Conservation (phyloP, 495 filamentous ascomycete genomes). For the Annulohypoxylon maeteangense region DNA sequence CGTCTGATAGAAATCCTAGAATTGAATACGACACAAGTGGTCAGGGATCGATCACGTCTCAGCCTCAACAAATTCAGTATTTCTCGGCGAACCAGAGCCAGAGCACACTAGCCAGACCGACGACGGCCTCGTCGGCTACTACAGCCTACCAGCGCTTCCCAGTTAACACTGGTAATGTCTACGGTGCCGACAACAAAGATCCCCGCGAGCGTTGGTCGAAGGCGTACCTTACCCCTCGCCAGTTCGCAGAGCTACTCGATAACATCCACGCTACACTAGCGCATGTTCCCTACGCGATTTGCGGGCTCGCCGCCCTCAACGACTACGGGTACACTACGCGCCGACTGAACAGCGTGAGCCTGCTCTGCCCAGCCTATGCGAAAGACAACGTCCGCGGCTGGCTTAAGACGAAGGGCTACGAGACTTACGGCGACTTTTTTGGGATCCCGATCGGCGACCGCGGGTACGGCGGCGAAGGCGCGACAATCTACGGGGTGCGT, state of each 20-base stretch:
- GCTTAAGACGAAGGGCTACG: slow-evolving; percentile 41
- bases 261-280: slow-evolving; percentile 44
- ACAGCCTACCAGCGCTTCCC: neutral
- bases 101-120: neutral
- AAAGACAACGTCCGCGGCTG: slow-evolving; percentile 46
- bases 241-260: slow-evolving; percentile 47
- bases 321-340: slow-evolving; percentile 49
- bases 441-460: slow-evolving; percentile 30
- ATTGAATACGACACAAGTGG: slow-evolving; percentile 4
- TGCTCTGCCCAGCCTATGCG: slow-evolving; percentile 48
- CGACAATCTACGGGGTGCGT: slow-evolving; percentile 26
- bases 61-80: neutral
- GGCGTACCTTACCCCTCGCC: neutral
- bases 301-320: slow-evolving; percentile 50
- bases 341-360: slow-evolving; percentile 35
- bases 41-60: no score
- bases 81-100: neutral
- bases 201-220: slow-evolving; percentile 23
- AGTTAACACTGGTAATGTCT: neutral
- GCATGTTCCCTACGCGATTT: slow-evolving; percentile 55
- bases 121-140: neutral
- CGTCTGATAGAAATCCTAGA: neutral
- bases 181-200: neutral
- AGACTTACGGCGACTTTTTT: slow-evolving; percentile 29
- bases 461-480: neutral